Conservation (phyloP, 805 yeast genomes). For the Candida berthetii region DNA sequence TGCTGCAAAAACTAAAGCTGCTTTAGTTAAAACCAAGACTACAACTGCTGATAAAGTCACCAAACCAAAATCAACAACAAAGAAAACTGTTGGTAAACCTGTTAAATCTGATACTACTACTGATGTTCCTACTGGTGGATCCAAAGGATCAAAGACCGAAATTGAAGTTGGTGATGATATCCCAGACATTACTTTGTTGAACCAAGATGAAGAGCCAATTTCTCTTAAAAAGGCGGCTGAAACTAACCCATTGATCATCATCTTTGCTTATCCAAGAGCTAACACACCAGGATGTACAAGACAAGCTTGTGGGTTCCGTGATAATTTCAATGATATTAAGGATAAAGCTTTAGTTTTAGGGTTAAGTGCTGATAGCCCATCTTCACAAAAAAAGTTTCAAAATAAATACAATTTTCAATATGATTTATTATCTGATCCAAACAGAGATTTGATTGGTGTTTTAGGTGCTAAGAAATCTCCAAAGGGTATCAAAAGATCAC, state of each 20-base stretch:
- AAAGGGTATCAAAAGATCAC: slow-evolving; percentile 78
- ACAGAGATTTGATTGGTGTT: slow-evolving; percentile 55
- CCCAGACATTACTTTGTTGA: slow-evolving; percentile 56
- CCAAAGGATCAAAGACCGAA: slow-evolving; percentile 5
- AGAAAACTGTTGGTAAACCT: too few species aligned
- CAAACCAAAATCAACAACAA: slow-evolving; percentile 10
- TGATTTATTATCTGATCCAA: slow-evolving; percentile 72
- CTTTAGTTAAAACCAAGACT: too few species aligned
- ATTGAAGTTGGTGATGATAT: slow-evolving; percentile 54
- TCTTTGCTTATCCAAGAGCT: slow-evolving; percentile 86
- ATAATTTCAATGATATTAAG: slow-evolving; percentile 47
- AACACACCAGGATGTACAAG: slow-evolving; percentile 95
- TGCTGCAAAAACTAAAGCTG: too few species aligned
- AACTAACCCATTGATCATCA: slow-evolving; percentile 39
- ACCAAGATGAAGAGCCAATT: slow-evolving; percentile 66
- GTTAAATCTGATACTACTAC: slow-evolving; percentile 3
- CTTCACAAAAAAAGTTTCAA: slow-evolving; percentile 71
- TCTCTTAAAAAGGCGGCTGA: slow-evolving; percentile 36
- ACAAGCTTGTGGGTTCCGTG: slow-evolving; percentile 88
- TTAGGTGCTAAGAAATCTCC: slow-evolving; percentile 85
- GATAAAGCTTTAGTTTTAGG: slow-evolving; percentile 66
- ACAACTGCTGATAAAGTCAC: slow-evolving; percentile 12
- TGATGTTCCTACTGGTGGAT: slow-evolving; percentile 2
- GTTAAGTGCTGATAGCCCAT: slow-evolving; percentile 74
- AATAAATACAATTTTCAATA: slow-evolving; percentile 69